These are phyloP conservation scores for Aureobasidium sp. DNA, from an alignment of 2,329 filamentous ascomycete genomes.

Conservation along the genomic window DNA sequence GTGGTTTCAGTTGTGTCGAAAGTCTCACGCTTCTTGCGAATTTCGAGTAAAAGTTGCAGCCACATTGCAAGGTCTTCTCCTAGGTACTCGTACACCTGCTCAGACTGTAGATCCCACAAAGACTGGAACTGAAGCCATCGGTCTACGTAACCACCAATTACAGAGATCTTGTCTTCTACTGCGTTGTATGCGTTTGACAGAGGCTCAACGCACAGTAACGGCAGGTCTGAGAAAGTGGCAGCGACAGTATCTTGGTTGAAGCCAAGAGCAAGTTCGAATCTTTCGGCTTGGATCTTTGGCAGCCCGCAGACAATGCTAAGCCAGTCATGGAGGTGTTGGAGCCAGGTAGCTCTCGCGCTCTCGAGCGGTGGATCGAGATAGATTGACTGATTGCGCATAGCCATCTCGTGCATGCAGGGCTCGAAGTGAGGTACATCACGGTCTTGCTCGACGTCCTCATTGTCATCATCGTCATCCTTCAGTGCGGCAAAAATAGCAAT, in stretches of 20 bases:
- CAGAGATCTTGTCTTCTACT: constrained; percentile 73
- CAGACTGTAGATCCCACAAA: constrained; percentile 92
- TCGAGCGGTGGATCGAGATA: constrained; percentile 91
- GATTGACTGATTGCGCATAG: constrained; percentile 96
- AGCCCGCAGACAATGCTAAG: constrained; percentile 86
- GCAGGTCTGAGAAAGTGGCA: constrained; percentile 74
- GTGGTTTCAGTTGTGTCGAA: constrained; percentile 97
- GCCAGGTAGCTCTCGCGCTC: constrained; percentile 88
- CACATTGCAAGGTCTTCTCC: constrained; percentile 87
- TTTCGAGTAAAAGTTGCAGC: constrained; percentile 94
- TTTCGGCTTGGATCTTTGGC: constrained; percentile 86
- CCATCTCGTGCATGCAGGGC: constrained; percentile 79
- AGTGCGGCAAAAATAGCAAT: constrained; percentile 70
- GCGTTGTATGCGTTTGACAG: constrained; percentile 74
- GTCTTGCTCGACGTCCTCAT: constrained; percentile 32
- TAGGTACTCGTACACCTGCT: constrained; percentile 86
- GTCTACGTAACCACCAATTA: constrained; percentile 81
- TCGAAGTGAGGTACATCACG: constrained; percentile 58
- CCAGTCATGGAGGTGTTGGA: constrained; percentile 87
- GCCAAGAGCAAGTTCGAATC: constrained; percentile 80
- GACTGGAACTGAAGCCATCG: constrained; percentile 99
- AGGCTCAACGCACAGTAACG: constrained; percentile 71
- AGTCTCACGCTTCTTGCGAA: constrained; percentile 87
- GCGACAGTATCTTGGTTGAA: constrained; percentile 54
- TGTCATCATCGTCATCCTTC: constrained; percentile 26